Base-by-base conservation (phyloP, 73 alveolate species). In the Paramecium bursaria region DNA sequence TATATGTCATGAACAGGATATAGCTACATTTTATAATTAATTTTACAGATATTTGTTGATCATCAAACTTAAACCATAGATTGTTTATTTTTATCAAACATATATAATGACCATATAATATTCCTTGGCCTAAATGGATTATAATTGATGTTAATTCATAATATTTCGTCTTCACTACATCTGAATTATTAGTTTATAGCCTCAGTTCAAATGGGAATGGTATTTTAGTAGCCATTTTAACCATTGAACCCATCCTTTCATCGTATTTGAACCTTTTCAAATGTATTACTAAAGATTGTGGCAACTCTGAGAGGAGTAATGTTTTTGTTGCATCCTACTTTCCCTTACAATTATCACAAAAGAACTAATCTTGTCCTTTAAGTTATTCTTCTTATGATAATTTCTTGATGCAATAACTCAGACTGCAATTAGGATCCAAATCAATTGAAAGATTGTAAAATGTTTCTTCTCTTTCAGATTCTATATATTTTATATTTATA, bases 231-330 rank as follows among this genome's bases (percentile, higher is more conserved):
- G 60, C 46, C 1, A 79, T 44, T 54, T 79, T 79, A 31, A 79
- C 54, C 89, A 79, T 79, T 61, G 48, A 33, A 26, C 57, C 57
- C 29, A 19, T 29, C 44, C 85, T 29, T 13, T 79, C 89, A 79
- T 79, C 89, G 54, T 79, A 79, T 55, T 79, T 79, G 30, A 79
- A 79, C 23, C 89, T 44, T 47, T 79, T 79, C 22, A 79, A 23
- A 79, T 79, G 89, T 13, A 61, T 23, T 42, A 54, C 76, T 2
- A 79, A 46, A 1, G 73, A 47, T 48, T 79, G 14, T 21, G 89
- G 89, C 25, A 79, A 13, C 15, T 49, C 46, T 48, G 35, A 30
- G 2, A 79, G 21, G 3, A 54, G 22, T 5, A 54, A 53, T 46
- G 85, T 79, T 44, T 79, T 79, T 0, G 11, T 33, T 10, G 89